Percentiles rank a stretch among this genome's conserved stretches.
phyloP scores from a whole-genome alignment of 179 eudicot genomes.

The Beta macrorhiza region DNA sequence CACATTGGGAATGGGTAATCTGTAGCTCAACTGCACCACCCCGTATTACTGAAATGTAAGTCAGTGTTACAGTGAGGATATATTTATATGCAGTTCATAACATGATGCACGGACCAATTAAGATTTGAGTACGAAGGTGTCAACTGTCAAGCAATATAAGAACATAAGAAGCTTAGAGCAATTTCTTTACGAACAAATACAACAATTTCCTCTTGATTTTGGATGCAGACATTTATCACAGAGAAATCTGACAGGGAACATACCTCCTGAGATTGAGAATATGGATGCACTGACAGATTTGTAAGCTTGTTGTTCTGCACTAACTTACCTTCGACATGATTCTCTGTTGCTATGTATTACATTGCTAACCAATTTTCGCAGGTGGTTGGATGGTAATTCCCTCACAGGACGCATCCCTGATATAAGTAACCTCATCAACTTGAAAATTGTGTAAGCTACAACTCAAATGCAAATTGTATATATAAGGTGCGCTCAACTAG shows the following conservation, averaged over 20 bases:
- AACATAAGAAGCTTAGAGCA: background rate
- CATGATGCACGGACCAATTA: constrained; percentile 1
- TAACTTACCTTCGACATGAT: background rate
- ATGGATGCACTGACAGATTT: constrained; percentile 77
- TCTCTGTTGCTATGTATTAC: background rate
- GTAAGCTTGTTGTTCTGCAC: constrained; percentile 46
- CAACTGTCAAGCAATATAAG: background rate
- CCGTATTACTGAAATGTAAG: constrained; percentile 80
- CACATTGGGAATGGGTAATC: constrained; percentile 79
- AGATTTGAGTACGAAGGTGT: background rate
- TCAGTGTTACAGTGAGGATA: constrained; percentile 4
- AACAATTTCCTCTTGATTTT: constrained; percentile 17
- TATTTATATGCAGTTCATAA: background rate
- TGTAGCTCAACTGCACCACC: constrained; percentile 77
- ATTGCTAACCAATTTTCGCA: constrained; percentile 26
- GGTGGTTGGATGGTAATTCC: constrained; percentile 87
- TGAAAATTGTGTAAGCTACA: constrained; percentile 69
- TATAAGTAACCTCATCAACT: constrained; percentile 61
- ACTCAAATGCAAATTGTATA: background rate
- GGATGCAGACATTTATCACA: constrained; percentile 63
- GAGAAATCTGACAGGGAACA: constrained; percentile 64
- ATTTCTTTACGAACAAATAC: background rate
- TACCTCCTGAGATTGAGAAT: constrained; percentile 69
- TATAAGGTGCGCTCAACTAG: background rate
- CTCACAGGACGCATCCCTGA: constrained; percentile 81